Base-by-base conservation (phyloP, 2,329 filamentous ascomycete genomes). In the Monosporascus sp. region DNA sequence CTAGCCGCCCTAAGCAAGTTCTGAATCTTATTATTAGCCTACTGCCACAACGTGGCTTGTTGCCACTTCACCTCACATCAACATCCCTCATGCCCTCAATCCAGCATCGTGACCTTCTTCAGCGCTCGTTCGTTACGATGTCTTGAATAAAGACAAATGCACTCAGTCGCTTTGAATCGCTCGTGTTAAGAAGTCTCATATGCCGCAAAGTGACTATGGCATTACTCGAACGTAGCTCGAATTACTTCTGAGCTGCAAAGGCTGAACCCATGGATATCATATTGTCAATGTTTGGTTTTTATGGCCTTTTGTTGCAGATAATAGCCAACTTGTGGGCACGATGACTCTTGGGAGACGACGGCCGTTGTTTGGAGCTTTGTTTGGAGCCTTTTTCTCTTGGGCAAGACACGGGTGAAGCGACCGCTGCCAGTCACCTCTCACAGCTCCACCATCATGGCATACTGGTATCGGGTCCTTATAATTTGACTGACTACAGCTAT, bases 321-420 rank as follows among this genome's bases (percentile, higher is more conserved):
- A 50, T 47, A 11, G n/a, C 52, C 50, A 27, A 39, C 41, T 38
- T 49, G 53, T 57, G 56, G 55, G 55, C 54, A 56, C 51, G 56
- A 55, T 57, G 49, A 50, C 45, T 53, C 44, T 54, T 51, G 57
- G 54, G 45, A 50, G 56, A 53, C 57, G 52, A 49, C 39, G 47
- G 50, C 47, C n/a, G 24, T 50, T 45, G 44, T 55, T 48, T 22
- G 48, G 25, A 47, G 48, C 34, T n/a, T n/a, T n/a, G n/a, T n/a
- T n/a, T n/a, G n/a, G n/a, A n/a, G n/a, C n/a, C 31, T 54, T 58
- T 52, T 52, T 56, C 49, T 55, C 51, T 39, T 36, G 54, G 50
- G 57, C 56, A 45, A 60, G 55, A 59, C 54, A 54, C 53, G 54
- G 24, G 57, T 55, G 51, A 57, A 57, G 59, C 56, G 55, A 58